Evolutionary conservation across 257 asterid genomes (phyloP).

Genomic region (Solanum pennellii): DNA sequence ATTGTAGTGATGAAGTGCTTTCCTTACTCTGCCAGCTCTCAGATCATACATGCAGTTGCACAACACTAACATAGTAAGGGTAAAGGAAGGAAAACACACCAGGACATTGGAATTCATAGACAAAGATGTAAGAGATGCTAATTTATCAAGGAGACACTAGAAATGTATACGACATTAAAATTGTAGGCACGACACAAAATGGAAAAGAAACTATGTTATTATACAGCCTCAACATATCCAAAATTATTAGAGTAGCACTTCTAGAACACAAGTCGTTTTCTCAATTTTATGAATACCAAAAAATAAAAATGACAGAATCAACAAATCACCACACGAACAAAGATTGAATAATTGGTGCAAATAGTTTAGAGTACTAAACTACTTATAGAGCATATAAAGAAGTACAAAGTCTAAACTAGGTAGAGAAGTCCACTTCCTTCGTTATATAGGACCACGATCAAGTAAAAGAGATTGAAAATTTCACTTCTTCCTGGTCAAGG

Average conservation of each 20-base stretch:
- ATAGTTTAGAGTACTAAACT: not conserved
- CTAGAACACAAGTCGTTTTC: not conserved
- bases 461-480: not conserved
- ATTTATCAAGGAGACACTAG: not conserved
- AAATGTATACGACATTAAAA: not conserved
- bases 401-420: not conserved
- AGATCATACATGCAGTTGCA: constrained; percentile 82
- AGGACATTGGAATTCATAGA: not conserved
- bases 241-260: not conserved
- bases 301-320: not conserved
- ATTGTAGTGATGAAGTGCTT: constrained; percentile 65
- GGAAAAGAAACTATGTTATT: not conserved
- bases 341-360: not conserved
- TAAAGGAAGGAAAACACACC: not conserved
- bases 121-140: not conserved
- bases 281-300: not conserved
- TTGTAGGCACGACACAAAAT: not conserved
- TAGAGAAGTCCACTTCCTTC: not conserved
- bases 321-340: not conserved
- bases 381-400: not conserved
- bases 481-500: not conserved
- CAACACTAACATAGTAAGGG: not conserved
- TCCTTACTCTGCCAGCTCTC: constrained; percentile 86
- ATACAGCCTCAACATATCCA: not conserved
- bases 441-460: not conserved